Evolutionary conservation across 805 yeast species (phyloP).

Genomic region (Sugiyamaella valdiviana): DNA sequence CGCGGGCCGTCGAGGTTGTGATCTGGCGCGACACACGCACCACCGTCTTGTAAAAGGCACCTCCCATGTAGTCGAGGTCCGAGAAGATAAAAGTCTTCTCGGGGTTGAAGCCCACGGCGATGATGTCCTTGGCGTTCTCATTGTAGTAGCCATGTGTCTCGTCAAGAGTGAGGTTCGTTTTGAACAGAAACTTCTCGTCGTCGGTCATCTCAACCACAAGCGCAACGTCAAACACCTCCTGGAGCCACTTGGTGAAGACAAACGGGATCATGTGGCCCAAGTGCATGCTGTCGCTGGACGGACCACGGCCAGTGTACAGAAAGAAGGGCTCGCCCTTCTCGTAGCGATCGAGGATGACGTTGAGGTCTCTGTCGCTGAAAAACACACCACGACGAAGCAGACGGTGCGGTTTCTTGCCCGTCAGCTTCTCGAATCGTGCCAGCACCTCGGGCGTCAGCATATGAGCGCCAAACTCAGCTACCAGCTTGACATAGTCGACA

Average conservation of each 20-base stretch:
- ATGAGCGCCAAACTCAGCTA: conserved; percentile 80
- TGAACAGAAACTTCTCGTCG: conserved; percentile 94
- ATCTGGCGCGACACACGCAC: conserved; percentile 89
- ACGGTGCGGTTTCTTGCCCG: conserved; percentile 90
- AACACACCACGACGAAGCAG: conserved; percentile 85
- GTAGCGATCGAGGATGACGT: conserved; percentile 72
- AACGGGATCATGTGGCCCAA: conserved; percentile 97
- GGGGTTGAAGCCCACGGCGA: conserved; percentile 90
- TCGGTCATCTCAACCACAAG: conserved; percentile 90
- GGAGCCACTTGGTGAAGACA: conserved; percentile 93
- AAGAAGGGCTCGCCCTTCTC: conserved; percentile 95
- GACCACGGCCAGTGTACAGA: conserved; percentile 96
- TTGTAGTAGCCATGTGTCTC: conserved; percentile 76
- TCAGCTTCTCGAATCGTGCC: conserved; percentile 65
- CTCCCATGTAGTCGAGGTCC: conserved; percentile 88
- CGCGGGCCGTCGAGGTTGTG: conserved; percentile 93
- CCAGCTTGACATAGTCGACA: conserved; percentile 86
- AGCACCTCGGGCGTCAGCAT: conserved; percentile 64
- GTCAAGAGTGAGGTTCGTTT: conserved; percentile 79
- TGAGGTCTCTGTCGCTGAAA: conserved; percentile 69
- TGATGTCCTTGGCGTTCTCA: conserved; percentile 87
- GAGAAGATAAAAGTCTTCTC: conserved; percentile 93
- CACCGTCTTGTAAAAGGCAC: conserved; percentile 88
- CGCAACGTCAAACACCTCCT: conserved; percentile 95
- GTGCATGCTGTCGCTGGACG: conserved; percentile 90